Percentiles rank a stretch among this genome's conserved stretches.
Conservation (phyloP, 805 yeast species). For the Hanseniaspora lachancei region DNA sequence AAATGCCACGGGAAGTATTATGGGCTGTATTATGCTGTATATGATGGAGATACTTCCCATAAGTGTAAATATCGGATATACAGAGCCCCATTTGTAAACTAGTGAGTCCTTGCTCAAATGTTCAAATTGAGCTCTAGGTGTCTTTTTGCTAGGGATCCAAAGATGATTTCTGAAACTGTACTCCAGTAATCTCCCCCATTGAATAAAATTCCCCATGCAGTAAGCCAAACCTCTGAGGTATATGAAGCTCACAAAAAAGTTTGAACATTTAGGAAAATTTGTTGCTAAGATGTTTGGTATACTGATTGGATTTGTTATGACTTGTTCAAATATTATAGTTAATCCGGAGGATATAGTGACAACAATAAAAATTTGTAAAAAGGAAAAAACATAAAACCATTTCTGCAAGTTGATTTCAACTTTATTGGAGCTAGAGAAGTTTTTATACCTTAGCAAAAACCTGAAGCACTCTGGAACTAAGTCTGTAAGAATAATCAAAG, state of each 20-base stretch:
- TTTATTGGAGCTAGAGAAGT: slow-evolving; percentile 47
- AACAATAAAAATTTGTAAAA: slow-evolving; percentile 71
- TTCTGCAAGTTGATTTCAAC: slow-evolving; percentile 59
- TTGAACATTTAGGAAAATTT: slow-evolving; percentile 75
- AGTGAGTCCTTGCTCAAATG: slow-evolving; percentile 33
- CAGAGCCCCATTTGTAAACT: slow-evolving; percentile 59
- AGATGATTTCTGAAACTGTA: slow-evolving; percentile 25
- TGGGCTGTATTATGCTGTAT: slow-evolving; percentile 67
- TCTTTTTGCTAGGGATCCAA: slow-evolving; percentile 27
- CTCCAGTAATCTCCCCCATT: slow-evolving; percentile 39
- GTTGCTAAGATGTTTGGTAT: slow-evolving; percentile 60
- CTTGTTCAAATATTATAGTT: slow-evolving; percentile 45
- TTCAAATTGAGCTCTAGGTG: slow-evolving; percentile 47
- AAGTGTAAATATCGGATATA: slow-evolving; percentile 64
- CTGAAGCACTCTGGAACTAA: slow-evolving; percentile 48
- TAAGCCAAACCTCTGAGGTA: slow-evolving; percentile 63
- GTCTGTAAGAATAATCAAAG: slow-evolving; percentile 51
- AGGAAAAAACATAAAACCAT: slow-evolving; percentile 67
- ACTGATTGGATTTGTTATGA: slow-evolving; percentile 57
- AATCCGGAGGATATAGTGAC: slow-evolving; percentile 75
- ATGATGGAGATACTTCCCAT: slow-evolving; percentile 67
- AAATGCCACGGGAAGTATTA: slow-evolving; percentile 49
- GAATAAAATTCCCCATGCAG: slow-evolving; percentile 58
- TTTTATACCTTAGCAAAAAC: slow-evolving; percentile 40
- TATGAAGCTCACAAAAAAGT: slow-evolving; percentile 69